A percentile compares a stretch with the other conserved stretches of the same genome.
Conservation (phyloP, 352 stramenopile genomes). For the Phytophthora crassamura region DNA sequence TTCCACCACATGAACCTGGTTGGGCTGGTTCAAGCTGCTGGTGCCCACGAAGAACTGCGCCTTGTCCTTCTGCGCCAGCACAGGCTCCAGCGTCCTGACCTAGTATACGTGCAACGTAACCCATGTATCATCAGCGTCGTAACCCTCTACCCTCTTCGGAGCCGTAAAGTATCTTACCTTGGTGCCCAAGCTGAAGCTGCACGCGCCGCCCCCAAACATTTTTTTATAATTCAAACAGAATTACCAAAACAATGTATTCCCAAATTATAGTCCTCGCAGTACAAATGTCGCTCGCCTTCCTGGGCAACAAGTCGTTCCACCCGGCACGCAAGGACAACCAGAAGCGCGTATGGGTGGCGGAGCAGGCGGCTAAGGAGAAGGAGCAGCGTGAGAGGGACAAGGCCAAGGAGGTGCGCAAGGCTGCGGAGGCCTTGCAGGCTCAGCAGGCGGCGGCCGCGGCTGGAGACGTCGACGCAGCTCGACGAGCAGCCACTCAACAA, state of each 20-base stretch:
- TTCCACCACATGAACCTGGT: constrained; percentile 77
- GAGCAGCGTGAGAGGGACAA: constrained; percentile 66
- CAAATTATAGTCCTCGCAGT: background rate
- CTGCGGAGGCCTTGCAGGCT: constrained; percentile 53
- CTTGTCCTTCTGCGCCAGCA: constrained; percentile 67
- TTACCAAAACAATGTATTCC: background rate
- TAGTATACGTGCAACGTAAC: constrained; percentile 12
- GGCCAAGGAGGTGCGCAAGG: constrained; percentile 72
- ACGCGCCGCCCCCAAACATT: constrained; percentile 45
- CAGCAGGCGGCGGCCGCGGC: constrained; percentile 64
- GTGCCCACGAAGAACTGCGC: constrained; percentile 77
- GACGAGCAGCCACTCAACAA: constrained; percentile 55
- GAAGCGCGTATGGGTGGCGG: constrained; percentile 86
- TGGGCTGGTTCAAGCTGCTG: constrained; percentile 64
- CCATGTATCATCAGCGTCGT: background rate
- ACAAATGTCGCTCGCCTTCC: constrained; percentile 81
- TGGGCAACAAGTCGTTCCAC: constrained; percentile 84
- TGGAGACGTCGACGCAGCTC: constrained; percentile 58
- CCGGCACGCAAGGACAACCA: constrained; percentile 84
- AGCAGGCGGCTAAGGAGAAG: constrained; percentile 66
- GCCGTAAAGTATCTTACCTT: constrained; percentile 30
- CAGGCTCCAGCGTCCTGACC: constrained; percentile 72
- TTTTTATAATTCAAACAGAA: constrained; percentile 1
- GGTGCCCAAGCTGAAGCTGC: constrained; percentile 51
- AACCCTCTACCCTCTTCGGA: no score